Base-by-base conservation (phyloP, 2,329 filamentous ascomycete genomes). In the Fusarium praegraminearum region DNA sequence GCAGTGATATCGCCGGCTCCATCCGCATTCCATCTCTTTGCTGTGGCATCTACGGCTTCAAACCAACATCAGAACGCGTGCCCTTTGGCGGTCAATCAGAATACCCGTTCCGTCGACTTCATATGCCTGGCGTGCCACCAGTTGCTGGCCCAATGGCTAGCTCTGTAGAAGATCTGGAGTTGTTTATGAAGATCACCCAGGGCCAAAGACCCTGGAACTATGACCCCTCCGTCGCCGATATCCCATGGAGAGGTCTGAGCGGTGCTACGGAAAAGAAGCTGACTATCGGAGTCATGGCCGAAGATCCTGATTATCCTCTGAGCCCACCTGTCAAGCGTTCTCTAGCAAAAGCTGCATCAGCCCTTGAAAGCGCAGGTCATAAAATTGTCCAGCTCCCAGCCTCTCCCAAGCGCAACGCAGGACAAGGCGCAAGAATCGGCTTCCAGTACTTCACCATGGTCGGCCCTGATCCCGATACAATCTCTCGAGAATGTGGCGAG, bases 21-120 rank as follows among this genome's bases (percentile, higher is more conserved):
- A 75, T 89, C 18, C 83, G 87, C 8, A 80, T 82, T 9, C 80
- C 81, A 0, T 86, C 87, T 3, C 80, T 85, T 1, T 87, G 84
- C 65, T 86, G 85, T 4, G 86, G 86, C 5, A 83, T 87, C 49
- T 88, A 85, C 68, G 85, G 86, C 3, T 81, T 89, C 22, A 82
- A 84, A 6, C 85, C 87, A 0, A 88, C 85, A 0, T 83, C 84
- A 47, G 86, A 87, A 16, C 82, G 89, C 3, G 87, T 90, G 53
- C 87, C 88, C 0, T 74, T 63, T 5, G 57, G 55, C 1, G 73
- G 73, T 0, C 62, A 76, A 22, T 49, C 65, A 2, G 46, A 73
- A 5, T 74, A 74, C 12, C 72, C 72, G 0, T 74, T 71, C 3
- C 71, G 69, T 0, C 52, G 38, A 2, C 20, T 54, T 3, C 20